Percentiles rank a stretch among this genome's conserved stretches.
phyloP scores from a whole-genome alignment of 257 asterid species.

The Parsonsia alboflavescens region DNA sequence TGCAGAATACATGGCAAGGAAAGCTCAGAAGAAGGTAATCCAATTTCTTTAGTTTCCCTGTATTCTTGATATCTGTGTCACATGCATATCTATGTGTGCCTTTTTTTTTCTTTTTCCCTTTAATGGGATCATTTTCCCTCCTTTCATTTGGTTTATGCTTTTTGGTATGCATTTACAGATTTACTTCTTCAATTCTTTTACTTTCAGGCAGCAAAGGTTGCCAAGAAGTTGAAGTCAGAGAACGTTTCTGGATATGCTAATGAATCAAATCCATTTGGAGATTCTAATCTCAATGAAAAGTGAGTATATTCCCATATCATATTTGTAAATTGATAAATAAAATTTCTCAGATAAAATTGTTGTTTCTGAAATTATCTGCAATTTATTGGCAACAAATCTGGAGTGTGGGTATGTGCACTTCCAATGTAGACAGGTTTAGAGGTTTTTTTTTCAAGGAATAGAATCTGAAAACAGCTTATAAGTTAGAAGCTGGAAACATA shows the following conservation, averaged over 20 bases:
- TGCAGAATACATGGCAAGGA: conserved; percentile 53
- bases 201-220: conserved; percentile 58
- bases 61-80: background rate
- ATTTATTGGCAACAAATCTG: background rate
- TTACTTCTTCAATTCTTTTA: background rate
- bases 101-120: too few species aligned
- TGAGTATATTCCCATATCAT: conserved; percentile 16
- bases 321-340: background rate
- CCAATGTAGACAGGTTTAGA: too few species aligned
- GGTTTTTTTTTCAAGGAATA: background rate
- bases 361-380: background rate
- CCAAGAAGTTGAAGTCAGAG: conserved; percentile 68
- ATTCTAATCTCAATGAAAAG: conserved; percentile 77
- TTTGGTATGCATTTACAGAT: background rate
- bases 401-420: background rate
- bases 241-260: conserved; percentile 70
- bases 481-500: background rate
- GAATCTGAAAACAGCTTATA: background rate
- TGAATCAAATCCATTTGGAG: conserved; percentile 96
- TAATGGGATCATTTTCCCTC: background rate
- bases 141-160: background rate
- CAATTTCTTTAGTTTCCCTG: background rate
- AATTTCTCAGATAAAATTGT: background rate
- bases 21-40: conserved; percentile 55
- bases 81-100: background rate